These are phyloP conservation scores for Xenoacremonium recifei DNA, from an alignment of 2,329 filamentous ascomycete species.

Conservation along the genomic window DNA sequence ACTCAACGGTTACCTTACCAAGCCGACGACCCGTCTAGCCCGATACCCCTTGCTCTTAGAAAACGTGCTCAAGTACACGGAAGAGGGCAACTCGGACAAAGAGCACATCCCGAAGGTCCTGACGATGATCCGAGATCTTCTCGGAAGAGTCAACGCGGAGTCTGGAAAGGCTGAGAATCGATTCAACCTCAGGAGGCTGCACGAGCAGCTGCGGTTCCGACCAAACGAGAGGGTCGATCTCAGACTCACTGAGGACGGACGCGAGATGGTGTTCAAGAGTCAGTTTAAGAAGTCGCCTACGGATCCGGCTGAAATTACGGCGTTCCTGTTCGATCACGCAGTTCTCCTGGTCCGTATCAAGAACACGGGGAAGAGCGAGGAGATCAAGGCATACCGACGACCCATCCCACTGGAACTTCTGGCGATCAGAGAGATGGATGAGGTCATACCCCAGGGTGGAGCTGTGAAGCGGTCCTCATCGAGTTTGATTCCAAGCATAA, in stretches of 20 bases:
- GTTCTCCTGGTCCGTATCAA: slow-evolving; percentile 90
- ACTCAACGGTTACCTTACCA: slow-evolving; percentile 95
- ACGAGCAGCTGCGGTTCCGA: slow-evolving; percentile 87
- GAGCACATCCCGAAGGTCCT: slow-evolving; percentile 90
- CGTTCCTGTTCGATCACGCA: slow-evolving; percentile 95
- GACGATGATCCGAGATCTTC: slow-evolving; percentile 78
- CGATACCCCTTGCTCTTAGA: slow-evolving; percentile 91
- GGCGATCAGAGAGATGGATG: slow-evolving; percentile 95
- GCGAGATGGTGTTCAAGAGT: slow-evolving; percentile 92
- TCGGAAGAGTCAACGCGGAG: slow-evolving; percentile 87
- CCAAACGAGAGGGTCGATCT: slow-evolving; percentile 89
- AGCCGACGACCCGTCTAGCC: slow-evolving; percentile 91
- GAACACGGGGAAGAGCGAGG: slow-evolving; percentile 87
- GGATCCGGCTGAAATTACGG: slow-evolving; percentile 85
- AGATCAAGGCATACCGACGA: slow-evolving; percentile 89
- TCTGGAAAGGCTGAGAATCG: slow-evolving; percentile 97
- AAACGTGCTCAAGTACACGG: slow-evolving; percentile 87
- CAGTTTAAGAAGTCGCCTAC: slow-evolving; percentile 89
- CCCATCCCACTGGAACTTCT: slow-evolving; percentile 93
- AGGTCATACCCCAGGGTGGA: slow-evolving; percentile 79
- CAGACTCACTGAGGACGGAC: slow-evolving; percentile 88
- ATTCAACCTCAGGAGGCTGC: slow-evolving; percentile 90
- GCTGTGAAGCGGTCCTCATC: slow-evolving; percentile 85
- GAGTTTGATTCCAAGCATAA: slow-evolving; percentile 66
- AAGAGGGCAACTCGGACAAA: slow-evolving; percentile 85